Evolutionary conservation across 2,329 filamentous ascomycete genomes (phyloP).

Genomic region (Colletotrichum brevisporum): DNA sequence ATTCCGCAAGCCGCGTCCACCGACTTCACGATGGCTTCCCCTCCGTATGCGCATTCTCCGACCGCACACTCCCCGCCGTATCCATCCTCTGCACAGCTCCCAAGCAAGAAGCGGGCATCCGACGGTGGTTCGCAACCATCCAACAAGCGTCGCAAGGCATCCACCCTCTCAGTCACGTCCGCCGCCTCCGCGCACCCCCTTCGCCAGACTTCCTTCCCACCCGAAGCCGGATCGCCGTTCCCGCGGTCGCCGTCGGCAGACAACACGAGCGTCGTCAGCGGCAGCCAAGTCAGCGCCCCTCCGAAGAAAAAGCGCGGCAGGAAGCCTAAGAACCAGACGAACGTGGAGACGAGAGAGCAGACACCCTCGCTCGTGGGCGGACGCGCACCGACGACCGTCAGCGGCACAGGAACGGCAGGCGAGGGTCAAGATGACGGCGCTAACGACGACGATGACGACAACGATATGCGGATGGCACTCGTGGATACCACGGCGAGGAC

Average conservation of each 20-base stretch:
- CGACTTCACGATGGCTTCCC: slow-evolving; percentile 65
- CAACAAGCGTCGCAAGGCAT: slow-evolving; percentile 80
- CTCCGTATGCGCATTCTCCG: slow-evolving; percentile 65
- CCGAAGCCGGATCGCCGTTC: slow-evolving; percentile 69
- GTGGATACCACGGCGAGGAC: slow-evolving; percentile 73
- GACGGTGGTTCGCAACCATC: slow-evolving; percentile 65
- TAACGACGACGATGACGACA: slow-evolving; percentile 70
- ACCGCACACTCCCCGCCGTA: slow-evolving; percentile 69
- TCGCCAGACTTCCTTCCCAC: slow-evolving; percentile 85
- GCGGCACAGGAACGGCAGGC: slow-evolving; percentile 55
- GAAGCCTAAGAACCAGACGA: slow-evolving; percentile 70
- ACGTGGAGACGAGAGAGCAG: slow-evolving; percentile 60
- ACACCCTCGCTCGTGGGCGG: slow-evolving; percentile 60
- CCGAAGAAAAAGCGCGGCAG: slow-evolving; percentile 73
- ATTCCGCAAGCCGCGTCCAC: background rate
- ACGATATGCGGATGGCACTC: slow-evolving; percentile 63
- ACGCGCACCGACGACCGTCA: slow-evolving; percentile 60
- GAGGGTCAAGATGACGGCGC: slow-evolving; percentile 65
- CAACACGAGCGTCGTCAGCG: slow-evolving; percentile 71
- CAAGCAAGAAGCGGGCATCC: slow-evolving; percentile 74
- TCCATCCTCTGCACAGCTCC: slow-evolving; percentile 64
- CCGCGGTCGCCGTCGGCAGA: slow-evolving; percentile 78
- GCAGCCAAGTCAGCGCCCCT: slow-evolving; percentile 67
- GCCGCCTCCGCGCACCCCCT: slow-evolving; percentile 74
- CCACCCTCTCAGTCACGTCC: slow-evolving; percentile 70